Percentiles rank a stretch among this genome's conserved stretches.
phyloP scores from a whole-genome alignment of 2,329 filamentous ascomycete species.

The Trichoderma koningii region DNA sequence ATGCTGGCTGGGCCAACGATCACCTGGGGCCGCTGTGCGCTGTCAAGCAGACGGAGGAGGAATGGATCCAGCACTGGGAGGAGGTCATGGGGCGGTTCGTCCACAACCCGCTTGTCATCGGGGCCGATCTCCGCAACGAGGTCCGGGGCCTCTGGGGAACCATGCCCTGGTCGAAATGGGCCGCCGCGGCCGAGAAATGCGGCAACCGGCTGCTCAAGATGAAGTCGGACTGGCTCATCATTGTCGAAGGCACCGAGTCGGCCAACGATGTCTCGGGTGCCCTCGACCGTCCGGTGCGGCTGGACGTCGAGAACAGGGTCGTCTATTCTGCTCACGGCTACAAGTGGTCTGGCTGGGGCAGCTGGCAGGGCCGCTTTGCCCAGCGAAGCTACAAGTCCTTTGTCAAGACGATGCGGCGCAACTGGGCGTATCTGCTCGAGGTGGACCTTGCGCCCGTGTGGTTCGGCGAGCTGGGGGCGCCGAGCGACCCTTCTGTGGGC shows the following conservation, averaged over 20 bases:
- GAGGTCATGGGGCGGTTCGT: conserved; percentile 61
- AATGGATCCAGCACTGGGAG: conserved; percentile 69
- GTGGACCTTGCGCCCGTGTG: conserved; percentile 57
- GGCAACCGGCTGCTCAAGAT: conserved; percentile 62
- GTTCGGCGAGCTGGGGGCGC: conserved; percentile 68
- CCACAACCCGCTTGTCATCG: conserved; percentile 63
- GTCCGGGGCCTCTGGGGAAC: conserved; percentile 69
- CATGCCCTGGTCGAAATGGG: conserved; percentile 67
- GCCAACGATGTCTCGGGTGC: conserved; percentile 65
- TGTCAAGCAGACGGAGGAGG: conserved; percentile 63
- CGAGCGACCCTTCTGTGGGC: conserved; percentile 53
- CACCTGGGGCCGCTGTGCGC: conserved; percentile 62
- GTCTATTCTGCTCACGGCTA: conserved; percentile 72
- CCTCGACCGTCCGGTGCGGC: conserved; percentile 55
- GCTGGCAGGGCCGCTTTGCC: conserved; percentile 59
- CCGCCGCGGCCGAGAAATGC: conserved; percentile 65
- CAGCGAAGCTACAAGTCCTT: conserved; percentile 65
- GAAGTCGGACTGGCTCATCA: conserved; percentile 65
- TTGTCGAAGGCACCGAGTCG: conserved; percentile 68
- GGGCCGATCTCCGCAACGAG: conserved; percentile 69
- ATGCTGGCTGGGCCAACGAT: conserved; percentile 67
- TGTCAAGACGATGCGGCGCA: conserved; percentile 60
- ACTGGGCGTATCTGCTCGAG: conserved; percentile 66
- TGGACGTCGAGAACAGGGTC: conserved; percentile 57
- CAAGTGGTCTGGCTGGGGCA: conserved; percentile 70